Percentiles rank a stretch among this genome's conserved stretches.
Evolutionary conservation across 2,329 filamentous ascomycete species (phyloP).

Genomic region (Monilinia laxa): DNA sequence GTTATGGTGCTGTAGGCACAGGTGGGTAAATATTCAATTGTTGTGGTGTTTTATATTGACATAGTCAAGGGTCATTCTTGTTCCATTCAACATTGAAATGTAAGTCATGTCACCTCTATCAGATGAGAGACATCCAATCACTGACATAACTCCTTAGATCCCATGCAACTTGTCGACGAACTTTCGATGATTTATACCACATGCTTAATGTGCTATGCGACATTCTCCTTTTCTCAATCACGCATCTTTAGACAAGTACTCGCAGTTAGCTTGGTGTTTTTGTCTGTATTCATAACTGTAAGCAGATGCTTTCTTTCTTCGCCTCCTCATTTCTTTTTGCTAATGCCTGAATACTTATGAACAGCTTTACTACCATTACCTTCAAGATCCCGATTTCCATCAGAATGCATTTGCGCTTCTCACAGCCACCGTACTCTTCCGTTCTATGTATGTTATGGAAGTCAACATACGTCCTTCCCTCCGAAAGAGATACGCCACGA

Average conservation of each 20-base stretch:
- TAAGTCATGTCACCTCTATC: constrained; percentile 30
- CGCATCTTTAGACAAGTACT: constrained; percentile 49
- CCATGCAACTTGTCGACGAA: constrained; percentile 70
- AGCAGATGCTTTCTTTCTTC: not conserved
- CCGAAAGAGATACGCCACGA: constrained; percentile 42
- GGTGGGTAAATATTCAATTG: constrained; percentile 30
- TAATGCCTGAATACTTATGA: constrained; percentile 11
- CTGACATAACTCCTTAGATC: constrained; percentile 47
- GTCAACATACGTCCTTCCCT: constrained; percentile 58
- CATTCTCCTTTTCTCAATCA: constrained; percentile 61
- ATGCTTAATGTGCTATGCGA: constrained; percentile 67
- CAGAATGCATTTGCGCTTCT: constrained; percentile 66
- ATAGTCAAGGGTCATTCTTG: constrained; percentile 35
- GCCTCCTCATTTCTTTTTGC: not conserved
- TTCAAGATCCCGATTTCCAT: constrained; percentile 71
- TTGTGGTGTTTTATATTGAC: not conserved
- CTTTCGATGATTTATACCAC: constrained; percentile 73
- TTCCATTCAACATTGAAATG: constrained; percentile 46
- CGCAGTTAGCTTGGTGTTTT: constrained; percentile 49
- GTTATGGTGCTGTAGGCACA: constrained; percentile 43
- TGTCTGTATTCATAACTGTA: constrained; percentile 60
- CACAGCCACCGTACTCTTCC: constrained; percentile 60
- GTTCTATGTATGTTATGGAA: constrained; percentile 66
- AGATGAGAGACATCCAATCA: not conserved
- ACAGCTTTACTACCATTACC: constrained; percentile 66